Evolutionary conservation across 2,329 filamentous ascomycete species (phyloP).

Genomic region (Apiospora saccharicola): DNA sequence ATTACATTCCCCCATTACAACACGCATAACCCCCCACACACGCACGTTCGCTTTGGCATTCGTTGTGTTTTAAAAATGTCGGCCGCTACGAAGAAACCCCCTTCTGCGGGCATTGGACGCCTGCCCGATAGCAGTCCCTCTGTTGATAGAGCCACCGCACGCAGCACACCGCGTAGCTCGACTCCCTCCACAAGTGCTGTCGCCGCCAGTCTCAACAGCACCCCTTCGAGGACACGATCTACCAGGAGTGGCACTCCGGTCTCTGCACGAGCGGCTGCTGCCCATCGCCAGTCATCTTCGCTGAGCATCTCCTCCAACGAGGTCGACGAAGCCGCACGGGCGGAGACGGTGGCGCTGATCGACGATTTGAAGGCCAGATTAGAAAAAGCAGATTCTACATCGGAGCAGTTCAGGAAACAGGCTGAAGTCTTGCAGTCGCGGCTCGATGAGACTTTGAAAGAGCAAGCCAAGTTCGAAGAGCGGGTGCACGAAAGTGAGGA

Average conservation of each 20-base stretch:
- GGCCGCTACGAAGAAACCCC: constrained; percentile 59
- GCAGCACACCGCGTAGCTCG: constrained; percentile 50
- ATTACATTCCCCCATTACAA: constrained; percentile 1
- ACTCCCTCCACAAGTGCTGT: constrained; percentile 57
- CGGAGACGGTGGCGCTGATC: constrained; percentile 79
- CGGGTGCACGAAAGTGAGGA: constrained; percentile 86
- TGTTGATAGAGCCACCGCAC: constrained; percentile 50
- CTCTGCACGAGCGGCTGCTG: constrained; percentile 74
- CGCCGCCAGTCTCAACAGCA: constrained; percentile 44
- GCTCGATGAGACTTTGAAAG: constrained; percentile 82
- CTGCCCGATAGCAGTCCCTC: constrained; percentile 44
- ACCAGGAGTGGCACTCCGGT: constrained; percentile 70
- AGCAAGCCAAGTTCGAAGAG: constrained; percentile 89
- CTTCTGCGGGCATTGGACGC: constrained; percentile 55
- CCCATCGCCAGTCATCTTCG: constrained; percentile 63
- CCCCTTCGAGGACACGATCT: constrained; percentile 68
- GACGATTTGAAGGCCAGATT: constrained; percentile 87
- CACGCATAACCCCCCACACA: constrained; percentile 14
- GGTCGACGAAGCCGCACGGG: constrained; percentile 75
- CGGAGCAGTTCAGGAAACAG: constrained; percentile 85
- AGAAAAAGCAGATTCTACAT: constrained; percentile 78
- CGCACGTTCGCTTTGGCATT: constrained; percentile 19
- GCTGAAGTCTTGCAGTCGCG: constrained; percentile 83
- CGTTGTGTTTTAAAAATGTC: constrained; percentile 52
- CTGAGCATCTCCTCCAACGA: constrained; percentile 53